Conservation (phyloP, 2,329 filamentous ascomycete genomes). For the Pestalotiopsis sp. region DNA sequence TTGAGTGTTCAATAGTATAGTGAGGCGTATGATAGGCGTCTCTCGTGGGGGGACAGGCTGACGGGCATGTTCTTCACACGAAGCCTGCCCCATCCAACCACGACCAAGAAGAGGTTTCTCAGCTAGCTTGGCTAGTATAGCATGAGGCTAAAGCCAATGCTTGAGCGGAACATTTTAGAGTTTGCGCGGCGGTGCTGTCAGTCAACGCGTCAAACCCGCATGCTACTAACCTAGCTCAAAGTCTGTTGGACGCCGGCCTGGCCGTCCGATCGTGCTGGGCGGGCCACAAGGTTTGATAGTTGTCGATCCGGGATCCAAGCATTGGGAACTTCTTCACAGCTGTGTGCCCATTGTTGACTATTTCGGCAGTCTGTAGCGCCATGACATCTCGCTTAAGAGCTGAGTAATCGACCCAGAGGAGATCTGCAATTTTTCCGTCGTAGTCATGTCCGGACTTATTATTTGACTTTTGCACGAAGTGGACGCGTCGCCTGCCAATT, state of each 20-base stretch:
- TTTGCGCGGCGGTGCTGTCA: slow-evolving; percentile 5
- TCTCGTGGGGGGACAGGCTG: not conserved
- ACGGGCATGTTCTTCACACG: not conserved
- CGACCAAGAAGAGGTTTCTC: not conserved
- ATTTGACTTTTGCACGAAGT: not conserved
- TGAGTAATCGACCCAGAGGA: not conserved
- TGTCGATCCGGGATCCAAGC: not conserved
- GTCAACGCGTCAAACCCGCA: slow-evolving; percentile 10
- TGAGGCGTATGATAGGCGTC: not conserved
- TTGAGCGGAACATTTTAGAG: not conserved
- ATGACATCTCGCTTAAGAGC: not conserved
- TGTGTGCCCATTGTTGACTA: not conserved
- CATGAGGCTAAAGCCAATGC: not conserved
- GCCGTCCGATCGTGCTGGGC: not conserved
- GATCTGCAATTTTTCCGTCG: not conserved
- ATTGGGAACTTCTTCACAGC: not conserved
- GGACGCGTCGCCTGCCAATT: not conserved
- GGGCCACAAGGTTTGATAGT: not conserved
- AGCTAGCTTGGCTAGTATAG: not conserved
- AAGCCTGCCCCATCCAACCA: not conserved
- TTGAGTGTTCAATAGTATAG: not conserved
- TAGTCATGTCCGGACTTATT: not conserved
- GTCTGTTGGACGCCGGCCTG: not conserved
- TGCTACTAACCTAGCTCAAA: not conserved
- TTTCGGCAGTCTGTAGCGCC: slow-evolving; percentile 5